A percentile compares a stretch with the other conserved stretches of the same genome.
phyloP scores from a whole-genome alignment of 2,329 filamentous ascomycete genomes.

The Aspergillus fumigatus region DNA sequence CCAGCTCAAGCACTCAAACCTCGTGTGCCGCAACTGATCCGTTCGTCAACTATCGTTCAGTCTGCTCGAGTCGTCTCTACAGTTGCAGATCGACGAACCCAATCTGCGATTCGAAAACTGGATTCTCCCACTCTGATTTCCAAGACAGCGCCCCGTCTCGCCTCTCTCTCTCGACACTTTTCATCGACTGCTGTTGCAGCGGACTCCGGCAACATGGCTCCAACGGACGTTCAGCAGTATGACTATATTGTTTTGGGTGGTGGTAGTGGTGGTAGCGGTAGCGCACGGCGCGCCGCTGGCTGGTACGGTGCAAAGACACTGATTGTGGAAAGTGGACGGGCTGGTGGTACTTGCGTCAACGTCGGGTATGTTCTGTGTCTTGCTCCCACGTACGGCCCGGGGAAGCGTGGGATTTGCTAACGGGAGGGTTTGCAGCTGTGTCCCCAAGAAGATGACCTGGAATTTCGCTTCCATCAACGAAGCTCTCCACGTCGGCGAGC shows the following conservation, averaged over 20 bases:
- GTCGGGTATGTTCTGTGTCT: slow-evolving; percentile 43
- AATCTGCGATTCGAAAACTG: slow-evolving; percentile 15
- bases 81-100: neutral
- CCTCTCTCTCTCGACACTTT: slow-evolving; percentile 40
- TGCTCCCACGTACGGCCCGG: neutral
- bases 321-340: slow-evolving; percentile 47
- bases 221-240: slow-evolving; percentile 44
- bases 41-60: slow-evolving; percentile 4
- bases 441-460: slow-evolving; percentile 52
- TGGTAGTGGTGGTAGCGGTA: slow-evolving; percentile 49
- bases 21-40: slow-evolving; percentile 6
- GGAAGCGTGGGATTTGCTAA: neutral
- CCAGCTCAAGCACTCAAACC: slow-evolving; percentile 15
- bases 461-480: slow-evolving; percentile 49
- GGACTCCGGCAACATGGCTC: slow-evolving; percentile 41
- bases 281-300: slow-evolving; percentile 47
- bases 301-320: slow-evolving; percentile 50
- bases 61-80: slow-evolving; percentile 11
- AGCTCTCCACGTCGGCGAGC: slow-evolving; percentile 40
- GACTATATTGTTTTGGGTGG: slow-evolving; percentile 55
- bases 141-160: slow-evolving; percentile 30
- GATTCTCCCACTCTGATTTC: slow-evolving; percentile 14
- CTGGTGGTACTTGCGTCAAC: slow-evolving; percentile 50
- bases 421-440: slow-evolving; percentile 35
- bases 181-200: slow-evolving; percentile 23